Conservation (phyloP, 148 eudicot species). For the Suaeda aralocaspica region DNA sequence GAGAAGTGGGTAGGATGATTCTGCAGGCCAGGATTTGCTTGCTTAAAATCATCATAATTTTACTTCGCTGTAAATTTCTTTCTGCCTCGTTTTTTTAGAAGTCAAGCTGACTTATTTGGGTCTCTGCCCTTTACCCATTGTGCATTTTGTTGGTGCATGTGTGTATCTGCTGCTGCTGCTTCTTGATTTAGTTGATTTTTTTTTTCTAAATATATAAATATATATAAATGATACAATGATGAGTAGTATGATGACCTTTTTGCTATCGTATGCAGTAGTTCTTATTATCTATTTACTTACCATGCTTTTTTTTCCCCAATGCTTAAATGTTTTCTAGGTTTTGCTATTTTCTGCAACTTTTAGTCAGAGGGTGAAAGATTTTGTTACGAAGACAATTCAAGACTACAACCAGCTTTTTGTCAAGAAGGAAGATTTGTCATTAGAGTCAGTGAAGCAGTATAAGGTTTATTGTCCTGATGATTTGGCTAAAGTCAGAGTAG, state of each 20-base stretch:
- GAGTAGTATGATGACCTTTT: neutral
- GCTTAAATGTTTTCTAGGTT: slow-evolving; percentile 45
- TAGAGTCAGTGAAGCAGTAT: slow-evolving; percentile 81
- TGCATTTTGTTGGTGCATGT: neutral
- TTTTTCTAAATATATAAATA: too few species aligned
- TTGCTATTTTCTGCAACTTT: slow-evolving; percentile 90
- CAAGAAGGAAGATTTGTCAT: slow-evolving; percentile 76
- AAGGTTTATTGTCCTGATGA: slow-evolving; percentile 83
- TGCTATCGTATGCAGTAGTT: neutral
- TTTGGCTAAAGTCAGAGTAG: slow-evolving; percentile 56
- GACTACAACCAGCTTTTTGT: slow-evolving; percentile 79
- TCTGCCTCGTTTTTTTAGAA: too few species aligned
- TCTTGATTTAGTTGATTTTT: neutral
- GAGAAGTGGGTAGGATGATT: neutral
- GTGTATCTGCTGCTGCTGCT: neutral
- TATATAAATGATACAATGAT: too few species aligned
- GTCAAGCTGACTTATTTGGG: too few species aligned
- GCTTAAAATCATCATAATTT: neutral
- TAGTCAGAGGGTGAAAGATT: slow-evolving; percentile 56
- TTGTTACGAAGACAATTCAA: slow-evolving; percentile 55
- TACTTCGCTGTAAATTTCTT: neutral
- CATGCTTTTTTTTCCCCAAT: neutral
- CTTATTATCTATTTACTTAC: neutral
- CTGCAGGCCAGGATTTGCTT: neutral
- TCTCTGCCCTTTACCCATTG: neutral